A percentile compares a stretch with the other conserved stretches of the same genome.
Evolutionary conservation across 1,139 yeast species (phyloP).

Genomic region (Taiozyma sp.): DNA sequence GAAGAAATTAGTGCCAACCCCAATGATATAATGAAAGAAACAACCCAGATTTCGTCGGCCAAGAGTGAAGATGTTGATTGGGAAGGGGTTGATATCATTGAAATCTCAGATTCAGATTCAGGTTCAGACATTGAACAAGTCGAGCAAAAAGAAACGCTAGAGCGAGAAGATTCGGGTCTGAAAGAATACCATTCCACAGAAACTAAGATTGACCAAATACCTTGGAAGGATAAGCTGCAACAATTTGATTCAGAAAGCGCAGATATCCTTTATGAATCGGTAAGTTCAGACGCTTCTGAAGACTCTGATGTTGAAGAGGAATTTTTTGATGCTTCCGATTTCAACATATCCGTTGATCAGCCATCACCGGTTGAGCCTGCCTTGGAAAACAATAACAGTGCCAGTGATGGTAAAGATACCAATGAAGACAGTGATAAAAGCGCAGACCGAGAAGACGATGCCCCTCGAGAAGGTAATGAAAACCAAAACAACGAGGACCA

Average conservation of each 20-base stretch:
- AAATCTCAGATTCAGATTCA: conserved; percentile 42
- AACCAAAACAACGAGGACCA: conserved; percentile 25
- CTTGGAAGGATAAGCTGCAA: neutral
- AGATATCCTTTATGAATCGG: neutral
- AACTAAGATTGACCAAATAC: neutral
- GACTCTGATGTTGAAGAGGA: conserved; percentile 57
- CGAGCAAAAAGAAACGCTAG: neutral
- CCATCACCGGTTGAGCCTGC: conserved; percentile 73
- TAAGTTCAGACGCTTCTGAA: neutral
- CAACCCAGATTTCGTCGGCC: neutral
- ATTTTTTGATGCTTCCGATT: conserved; percentile 40
- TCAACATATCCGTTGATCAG: conserved; percentile 14
- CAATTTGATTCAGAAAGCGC: neutral
- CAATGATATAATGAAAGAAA: neutral
- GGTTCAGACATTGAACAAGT: neutral
- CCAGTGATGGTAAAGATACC: conserved; percentile 3
- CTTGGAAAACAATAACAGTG: conserved; percentile 33
- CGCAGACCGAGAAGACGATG: neutral
- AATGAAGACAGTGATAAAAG: conserved; percentile 1
- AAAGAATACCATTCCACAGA: neutral
- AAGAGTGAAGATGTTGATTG: neutral
- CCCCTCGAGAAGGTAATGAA: neutral
- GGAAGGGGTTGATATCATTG: conserved; percentile 25
- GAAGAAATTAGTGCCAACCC: conserved; percentile 36
- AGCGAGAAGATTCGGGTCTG: neutral